Base-by-base conservation (phyloP, 306 rosid genomes). In the Echinosophora koreensis region DNA sequence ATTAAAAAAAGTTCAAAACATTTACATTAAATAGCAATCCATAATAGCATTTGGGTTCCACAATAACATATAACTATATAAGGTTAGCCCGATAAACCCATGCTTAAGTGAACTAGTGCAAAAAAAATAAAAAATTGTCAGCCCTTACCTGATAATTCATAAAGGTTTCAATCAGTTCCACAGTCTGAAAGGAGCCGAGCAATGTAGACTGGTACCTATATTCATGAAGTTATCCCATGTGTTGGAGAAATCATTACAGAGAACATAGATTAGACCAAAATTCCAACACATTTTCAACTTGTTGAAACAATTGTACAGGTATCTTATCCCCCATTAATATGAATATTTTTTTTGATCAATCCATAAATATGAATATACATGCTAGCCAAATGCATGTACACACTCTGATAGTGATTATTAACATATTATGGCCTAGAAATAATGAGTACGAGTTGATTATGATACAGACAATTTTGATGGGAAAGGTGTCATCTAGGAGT, bases 131-230 rank as follows among this genome's bases (percentile, higher is more conserved):
- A 28, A 15, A 7, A 51, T 5, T 39, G 73, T 10, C 27, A 73
- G 64, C 22, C 42, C 62, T 72, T 84, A 95, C 98, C 97, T 95
- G 97, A 71, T 95, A 95, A 77, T 95, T 95, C 98, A 95, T 90
- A 80, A 92, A 95, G 73, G 98, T 95, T 86, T 95, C 97, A 44
- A 95, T 92, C 67, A 95, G 84, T 75, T 95, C 98, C 76, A 83
- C 95, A 3, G 98, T 92, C 83, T 95, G 98, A 84, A 87, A 95
- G 62, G 97, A 90, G 35, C 98, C 98, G 12, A 92, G 85, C 84
- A 95, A 82, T 27, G 98, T 95, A 34, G 98, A 95, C 56, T 95
- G 98, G 64, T 95, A 95, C 98, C 98, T 95, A 83, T 63, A 88
- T 38, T 62, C 73, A 76, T 28, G 59, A 47, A 64, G 66, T 68